Evolutionary conservation across 371 early-diverging fungal genomes (phyloP).

Genomic region (Batrachochytrium dendrobatidis): DNA sequence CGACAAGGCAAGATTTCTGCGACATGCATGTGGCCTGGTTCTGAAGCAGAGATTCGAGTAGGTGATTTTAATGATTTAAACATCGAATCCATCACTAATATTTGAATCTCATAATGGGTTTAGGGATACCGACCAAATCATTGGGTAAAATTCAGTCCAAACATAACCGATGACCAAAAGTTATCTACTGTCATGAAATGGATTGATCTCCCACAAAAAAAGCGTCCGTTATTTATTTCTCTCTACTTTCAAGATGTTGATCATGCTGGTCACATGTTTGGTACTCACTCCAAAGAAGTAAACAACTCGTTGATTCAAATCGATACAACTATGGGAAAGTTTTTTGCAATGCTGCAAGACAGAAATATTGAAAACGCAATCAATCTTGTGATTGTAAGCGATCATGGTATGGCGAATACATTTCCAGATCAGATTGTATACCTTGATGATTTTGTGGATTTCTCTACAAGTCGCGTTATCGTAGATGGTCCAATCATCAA

Average conservation of each 20-base stretch:
- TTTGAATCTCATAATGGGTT: background rate
- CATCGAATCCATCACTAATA: background rate
- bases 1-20: conserved; percentile 58
- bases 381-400: conserved; percentile 81
- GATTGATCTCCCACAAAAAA: conserved; percentile 62
- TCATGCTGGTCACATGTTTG: conserved; percentile 67
- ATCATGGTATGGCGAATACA: conserved; percentile 83
- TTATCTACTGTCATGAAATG: conserved; percentile 59
- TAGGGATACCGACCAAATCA: conserved; percentile 52
- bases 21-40: conserved; percentile 62
- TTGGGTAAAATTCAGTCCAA: conserved; percentile 46
- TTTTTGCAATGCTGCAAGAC: conserved; percentile 47
- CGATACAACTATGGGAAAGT: conserved; percentile 57
- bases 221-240: conserved; percentile 68
- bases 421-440: conserved; percentile 53
- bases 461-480: conserved; percentile 26
- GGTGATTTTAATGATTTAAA: background rate
- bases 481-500: conserved; percentile 39
- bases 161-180: conserved; percentile 46
- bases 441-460: conserved; percentile 65
- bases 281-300: conserved; percentile 58
- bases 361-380: conserved; percentile 56
- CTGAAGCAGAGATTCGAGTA: background rate
- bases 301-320: conserved; percentile 53
- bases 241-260: conserved; percentile 82